A percentile compares a stretch with the other conserved stretches of the same genome.
Conservation (phyloP, 495 filamentous ascomycete genomes). For the Aspergillus ellipticus region DNA sequence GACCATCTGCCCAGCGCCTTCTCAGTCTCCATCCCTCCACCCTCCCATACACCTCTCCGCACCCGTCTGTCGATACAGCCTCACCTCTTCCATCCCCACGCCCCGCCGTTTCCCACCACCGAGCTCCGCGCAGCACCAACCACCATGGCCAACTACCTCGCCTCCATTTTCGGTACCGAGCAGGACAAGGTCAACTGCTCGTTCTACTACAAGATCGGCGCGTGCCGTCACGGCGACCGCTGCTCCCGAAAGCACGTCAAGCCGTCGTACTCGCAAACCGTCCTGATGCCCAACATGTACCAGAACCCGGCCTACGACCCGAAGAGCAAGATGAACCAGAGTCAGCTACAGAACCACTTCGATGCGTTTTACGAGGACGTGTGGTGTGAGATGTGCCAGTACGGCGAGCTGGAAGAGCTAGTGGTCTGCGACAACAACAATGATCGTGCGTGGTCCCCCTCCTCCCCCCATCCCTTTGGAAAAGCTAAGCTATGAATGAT, state of each 20-base stretch:
- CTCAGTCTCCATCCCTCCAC: not conserved
- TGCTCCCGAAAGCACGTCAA: conserved; percentile 99
- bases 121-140: conserved; percentile 3
- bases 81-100: not conserved
- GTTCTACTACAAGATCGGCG: conserved; percentile 97
- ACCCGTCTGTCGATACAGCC: not conserved
- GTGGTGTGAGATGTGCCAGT: conserved; percentile 98
- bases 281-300: conserved; percentile 97
- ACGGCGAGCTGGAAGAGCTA: conserved; percentile 84
- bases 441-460: conserved; percentile 65
- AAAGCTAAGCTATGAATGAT: not conserved
- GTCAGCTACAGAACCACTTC: conserved; percentile 96
- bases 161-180: conserved; percentile 98
- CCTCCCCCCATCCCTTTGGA: not conserved
- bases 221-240: conserved; percentile 95
- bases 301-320: conserved; percentile 98
- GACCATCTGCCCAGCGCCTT: conserved; percentile 10
- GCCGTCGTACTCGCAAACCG: conserved; percentile 94
- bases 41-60: not conserved
- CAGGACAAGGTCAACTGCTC: conserved; percentile 91
- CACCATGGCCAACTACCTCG: conserved; percentile 91
- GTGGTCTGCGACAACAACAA: conserved; percentile 96
- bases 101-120: not conserved
- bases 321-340: conserved; percentile 92
- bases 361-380: conserved; percentile 99